Evolutionary conservation across 1,139 yeast genomes (phyloP).

Genomic region (Candida glucosophila): DNA sequence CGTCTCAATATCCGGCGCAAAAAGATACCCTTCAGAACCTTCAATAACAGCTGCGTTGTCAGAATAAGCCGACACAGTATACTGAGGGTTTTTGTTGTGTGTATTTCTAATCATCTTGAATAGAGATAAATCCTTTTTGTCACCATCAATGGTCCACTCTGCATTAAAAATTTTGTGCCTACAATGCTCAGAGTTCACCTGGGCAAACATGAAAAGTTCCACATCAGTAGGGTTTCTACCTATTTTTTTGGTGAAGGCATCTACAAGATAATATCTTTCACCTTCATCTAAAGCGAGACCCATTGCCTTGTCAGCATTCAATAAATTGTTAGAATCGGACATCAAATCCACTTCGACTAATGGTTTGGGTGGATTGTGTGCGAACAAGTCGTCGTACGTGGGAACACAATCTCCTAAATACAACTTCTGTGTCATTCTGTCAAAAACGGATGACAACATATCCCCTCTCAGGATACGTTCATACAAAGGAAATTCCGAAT

Average conservation of each 20-base stretch:
- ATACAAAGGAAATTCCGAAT: constrained; percentile 53
- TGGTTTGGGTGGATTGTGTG: constrained; percentile 78
- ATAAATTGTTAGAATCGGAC: constrained; percentile 52
- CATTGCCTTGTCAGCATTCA: constrained; percentile 69
- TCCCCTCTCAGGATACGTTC: constrained; percentile 54
- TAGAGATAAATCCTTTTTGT: constrained; percentile 61
- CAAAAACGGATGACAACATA: constrained; percentile 70
- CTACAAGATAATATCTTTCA: constrained; percentile 79
- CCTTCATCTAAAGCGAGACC: constrained; percentile 92
- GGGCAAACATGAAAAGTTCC: constrained; percentile 98
- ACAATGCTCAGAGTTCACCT: constrained; percentile 98
- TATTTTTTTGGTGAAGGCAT: constrained; percentile 65
- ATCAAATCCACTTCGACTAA: constrained; percentile 64
- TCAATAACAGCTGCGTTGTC: constrained; percentile 98
- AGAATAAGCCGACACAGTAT: constrained; percentile 88
- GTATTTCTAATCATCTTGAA: constrained; percentile 97
- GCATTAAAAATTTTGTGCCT: constrained; percentile 99
- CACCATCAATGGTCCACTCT: constrained; percentile 93
- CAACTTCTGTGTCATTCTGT: constrained; percentile 87
- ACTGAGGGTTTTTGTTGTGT: constrained; percentile 69
- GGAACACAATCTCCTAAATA: constrained; percentile 50
- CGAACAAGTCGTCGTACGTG: constrained; percentile 60
- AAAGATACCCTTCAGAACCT: constrained; percentile 69
- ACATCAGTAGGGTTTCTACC: constrained; percentile 96
- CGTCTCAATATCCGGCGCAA: constrained; percentile 66